phyloP scores from a whole-genome alignment of 352 stramenopile species.

The Phytophthora rubi region DNA sequence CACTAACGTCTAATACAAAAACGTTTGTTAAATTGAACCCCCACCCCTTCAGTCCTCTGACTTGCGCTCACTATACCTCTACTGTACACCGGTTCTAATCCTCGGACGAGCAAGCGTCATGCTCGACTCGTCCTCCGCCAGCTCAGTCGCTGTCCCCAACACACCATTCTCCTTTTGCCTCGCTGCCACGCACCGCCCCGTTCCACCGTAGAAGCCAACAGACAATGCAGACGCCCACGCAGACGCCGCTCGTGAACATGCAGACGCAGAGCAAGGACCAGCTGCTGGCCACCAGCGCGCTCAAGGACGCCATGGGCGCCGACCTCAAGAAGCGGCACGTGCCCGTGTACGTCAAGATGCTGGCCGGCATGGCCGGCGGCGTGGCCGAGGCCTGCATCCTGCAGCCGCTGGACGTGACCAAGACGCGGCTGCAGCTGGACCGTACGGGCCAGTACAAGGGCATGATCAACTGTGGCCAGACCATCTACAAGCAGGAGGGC shows the following conservation, averaged over 20 bases:
- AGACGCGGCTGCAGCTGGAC: slow-evolving; percentile 89
- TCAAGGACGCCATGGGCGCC: slow-evolving; percentile 78
- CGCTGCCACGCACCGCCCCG: slow-evolving; percentile 24
- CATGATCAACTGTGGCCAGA: slow-evolving; percentile 82
- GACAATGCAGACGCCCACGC: neutral
- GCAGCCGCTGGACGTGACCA: slow-evolving; percentile 87
- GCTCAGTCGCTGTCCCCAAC: neutral
- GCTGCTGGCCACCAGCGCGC: slow-evolving; percentile 68
- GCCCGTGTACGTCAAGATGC: slow-evolving; percentile 85
- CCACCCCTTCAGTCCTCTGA: slow-evolving; percentile 7
- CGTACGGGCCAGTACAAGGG: slow-evolving; percentile 78
- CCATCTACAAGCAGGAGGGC: slow-evolving; percentile 85
- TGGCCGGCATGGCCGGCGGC: slow-evolving; percentile 85
- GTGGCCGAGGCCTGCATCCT: slow-evolving; percentile 86
- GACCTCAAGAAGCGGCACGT: slow-evolving; percentile 76
- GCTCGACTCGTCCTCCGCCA: slow-evolving; percentile 20
- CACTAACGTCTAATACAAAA: neutral
- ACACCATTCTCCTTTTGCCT: slow-evolving; percentile 41
- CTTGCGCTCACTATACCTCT: slow-evolving; percentile 19
- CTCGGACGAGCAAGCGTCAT: slow-evolving; percentile 22
- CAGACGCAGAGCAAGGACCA: slow-evolving; percentile 29
- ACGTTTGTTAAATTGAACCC: slow-evolving; percentile 23
- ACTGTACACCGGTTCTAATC: neutral
- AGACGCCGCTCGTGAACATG: slow-evolving; percentile 33
- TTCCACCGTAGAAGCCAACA: slow-evolving; percentile 9